Conservation (phyloP, 2,329 filamentous ascomycete species). For the Epichloe glyceriae region DNA sequence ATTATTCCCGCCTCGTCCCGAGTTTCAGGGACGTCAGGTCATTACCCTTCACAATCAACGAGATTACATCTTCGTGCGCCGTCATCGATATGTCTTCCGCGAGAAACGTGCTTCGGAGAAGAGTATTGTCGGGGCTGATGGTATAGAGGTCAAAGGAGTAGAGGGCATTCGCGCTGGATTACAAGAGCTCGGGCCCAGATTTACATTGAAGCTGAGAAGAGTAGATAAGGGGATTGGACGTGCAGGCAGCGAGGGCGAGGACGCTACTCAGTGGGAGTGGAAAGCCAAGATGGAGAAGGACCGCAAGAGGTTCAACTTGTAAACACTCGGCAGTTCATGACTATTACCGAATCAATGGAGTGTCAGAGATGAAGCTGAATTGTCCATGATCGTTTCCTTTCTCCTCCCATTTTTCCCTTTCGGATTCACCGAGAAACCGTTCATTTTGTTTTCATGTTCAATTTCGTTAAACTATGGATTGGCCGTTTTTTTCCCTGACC, state of each 20-base stretch:
- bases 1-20: constrained; percentile 56
- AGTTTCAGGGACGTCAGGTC: constrained; percentile 77
- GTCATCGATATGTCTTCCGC: constrained; percentile 85
- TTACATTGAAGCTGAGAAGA: constrained; percentile 66
- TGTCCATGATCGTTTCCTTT: no score
- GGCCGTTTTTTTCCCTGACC: no score
- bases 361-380: not conserved
- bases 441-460: no score
- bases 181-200: constrained; percentile 77
- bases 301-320: constrained; percentile 87
- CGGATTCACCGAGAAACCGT: no score
- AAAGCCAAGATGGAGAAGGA: constrained; percentile 91
- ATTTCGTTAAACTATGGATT: no score
- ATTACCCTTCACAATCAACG: constrained; percentile 90
- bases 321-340: no score
- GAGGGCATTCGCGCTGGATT: constrained; percentile 76
- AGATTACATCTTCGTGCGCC: constrained; percentile 86
- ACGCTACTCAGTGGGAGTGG: constrained; percentile 91
- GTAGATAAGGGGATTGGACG: constrained; percentile 78
- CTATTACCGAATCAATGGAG: not conserved
- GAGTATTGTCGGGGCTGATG: constrained; percentile 67
- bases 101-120: constrained; percentile 83
- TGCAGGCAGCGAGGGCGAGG: constrained; percentile 53
- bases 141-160: constrained; percentile 70
- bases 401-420: no score